A percentile compares a stretch with the other conserved stretches of the same genome.
Evolutionary conservation across 2,329 filamentous ascomycete species (phyloP).

Genomic region (Cercospora berteroae): DNA sequence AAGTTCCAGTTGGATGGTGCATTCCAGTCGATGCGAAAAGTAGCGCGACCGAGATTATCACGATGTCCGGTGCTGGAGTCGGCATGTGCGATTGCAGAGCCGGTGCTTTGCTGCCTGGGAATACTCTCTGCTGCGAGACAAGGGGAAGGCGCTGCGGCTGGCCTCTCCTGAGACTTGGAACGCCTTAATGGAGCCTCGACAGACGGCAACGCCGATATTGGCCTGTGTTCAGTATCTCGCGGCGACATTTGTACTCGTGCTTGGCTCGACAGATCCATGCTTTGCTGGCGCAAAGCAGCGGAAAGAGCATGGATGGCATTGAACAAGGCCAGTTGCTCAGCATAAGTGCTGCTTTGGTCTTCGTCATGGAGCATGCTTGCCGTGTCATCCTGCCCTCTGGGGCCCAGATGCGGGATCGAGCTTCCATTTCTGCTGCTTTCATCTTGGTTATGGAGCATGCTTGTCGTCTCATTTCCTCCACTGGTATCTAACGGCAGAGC

Average conservation of each 20-base stretch:
- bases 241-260: background rate
- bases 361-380: background rate
- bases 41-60: background rate
- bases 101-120: background rate
- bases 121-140: background rate
- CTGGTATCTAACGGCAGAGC: too few relatives aligned
- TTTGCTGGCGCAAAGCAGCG: background rate
- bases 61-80: background rate
- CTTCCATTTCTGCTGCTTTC: background rate
- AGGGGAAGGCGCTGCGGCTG: background rate
- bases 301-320: background rate
- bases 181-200: background rate
- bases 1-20: background rate
- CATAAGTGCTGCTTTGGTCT: background rate
- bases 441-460: too few relatives aligned
- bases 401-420: background rate
- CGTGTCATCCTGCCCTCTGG: background rate
- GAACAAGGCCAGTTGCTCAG: background rate
- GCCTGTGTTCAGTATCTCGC: background rate
- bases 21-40: background rate
- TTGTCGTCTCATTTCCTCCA: too few relatives aligned
- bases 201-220: background rate
- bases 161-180: background rate
- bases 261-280: background rate
- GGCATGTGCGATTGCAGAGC: too few relatives aligned